Percentiles rank a stretch among this genome's conserved stretches.
Evolutionary conservation across 768 basidiomycete species (phyloP).

Genomic region (Panaeolus cyanescens): DNA sequence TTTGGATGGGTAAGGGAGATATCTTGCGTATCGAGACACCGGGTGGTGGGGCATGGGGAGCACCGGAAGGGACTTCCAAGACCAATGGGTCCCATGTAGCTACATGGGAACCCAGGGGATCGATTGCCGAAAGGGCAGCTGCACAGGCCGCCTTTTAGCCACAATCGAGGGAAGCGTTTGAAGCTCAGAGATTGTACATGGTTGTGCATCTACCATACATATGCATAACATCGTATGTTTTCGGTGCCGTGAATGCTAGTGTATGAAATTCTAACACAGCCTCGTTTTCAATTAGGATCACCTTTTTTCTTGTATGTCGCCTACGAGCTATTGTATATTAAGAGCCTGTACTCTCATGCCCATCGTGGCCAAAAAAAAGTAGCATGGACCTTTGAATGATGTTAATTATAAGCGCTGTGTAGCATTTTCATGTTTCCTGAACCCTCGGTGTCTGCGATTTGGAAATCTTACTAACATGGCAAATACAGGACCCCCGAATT

Average conservation of each 20-base stretch:
- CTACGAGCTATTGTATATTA: not conserved
- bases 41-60: slow-evolving; percentile 89
- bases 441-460: not conserved
- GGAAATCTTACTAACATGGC: too few relatives aligned
- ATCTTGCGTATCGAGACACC: slow-evolving; percentile 82
- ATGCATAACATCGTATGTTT: not conserved
- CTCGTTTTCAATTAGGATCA: not conserved
- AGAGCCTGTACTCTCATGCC: not conserved
- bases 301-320: not conserved
- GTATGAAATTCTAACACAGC: not conserved
- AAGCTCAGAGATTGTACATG: not conserved
- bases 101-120: slow-evolving; percentile 73
- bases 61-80: slow-evolving; percentile 30
- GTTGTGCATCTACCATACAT: too few relatives aligned
- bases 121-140: slow-evolving; percentile 63
- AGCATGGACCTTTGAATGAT: not conserved
- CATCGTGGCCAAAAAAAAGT: not conserved
- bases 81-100: slow-evolving; percentile 31
- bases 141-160: slow-evolving; percentile 56
- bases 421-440: not conserved
- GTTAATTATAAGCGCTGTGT: not conserved
- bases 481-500: too few relatives aligned
- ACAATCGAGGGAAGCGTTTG: too few relatives aligned
- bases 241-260: not conserved
- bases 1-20: slow-evolving; percentile 90